A percentile compares a stretch with the other conserved stretches of the same genome.
phyloP scores from a whole-genome alignment of 495 filamentous ascomycete genomes.

The Trichoderma virens region DNA sequence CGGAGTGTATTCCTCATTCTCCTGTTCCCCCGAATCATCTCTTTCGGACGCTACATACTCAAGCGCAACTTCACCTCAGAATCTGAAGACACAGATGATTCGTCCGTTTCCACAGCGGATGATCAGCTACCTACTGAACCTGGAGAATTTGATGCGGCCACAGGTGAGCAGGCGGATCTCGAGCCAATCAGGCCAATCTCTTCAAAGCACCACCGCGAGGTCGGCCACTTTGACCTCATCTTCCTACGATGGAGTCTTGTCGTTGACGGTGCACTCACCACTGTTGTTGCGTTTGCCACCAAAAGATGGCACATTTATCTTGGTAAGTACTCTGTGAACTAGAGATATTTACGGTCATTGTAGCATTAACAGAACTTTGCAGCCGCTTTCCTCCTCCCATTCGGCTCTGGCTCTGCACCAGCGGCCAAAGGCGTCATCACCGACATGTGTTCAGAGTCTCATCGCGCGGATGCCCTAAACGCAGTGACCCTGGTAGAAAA shows the following conservation, averaged over 20 bases:
- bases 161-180: not conserved
- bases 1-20: conserved; percentile 47
- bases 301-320: conserved; percentile 49
- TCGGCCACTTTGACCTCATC: conserved; percentile 44
- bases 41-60: conserved; percentile 28
- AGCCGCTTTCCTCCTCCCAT: conserved; percentile 41
- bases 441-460: conserved; percentile 39
- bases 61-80: not conserved
- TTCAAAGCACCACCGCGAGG: conserved; percentile 23
- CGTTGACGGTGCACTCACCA: conserved; percentile 44
- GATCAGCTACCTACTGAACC: not conserved
- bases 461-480: conserved; percentile 46
- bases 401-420: conserved; percentile 47
- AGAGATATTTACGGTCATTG: not conserved
- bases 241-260: conserved; percentile 47
- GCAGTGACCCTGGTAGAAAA: conserved; percentile 50
- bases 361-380: not conserved
- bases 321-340: conserved; percentile 18
- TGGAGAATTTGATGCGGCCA: not conserved
- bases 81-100: conserved; percentile 20
- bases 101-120: not conserved
- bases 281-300: conserved; percentile 40
- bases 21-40: conserved; percentile 48
- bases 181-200: not conserved
- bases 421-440: conserved; percentile 52